Percentiles rank a stretch among this genome's conserved stretches.
These are phyloP conservation scores for Trichomonascaceae sp. DNA, from an alignment of 1,139 yeast genomes.

Conservation along the genomic window DNA sequence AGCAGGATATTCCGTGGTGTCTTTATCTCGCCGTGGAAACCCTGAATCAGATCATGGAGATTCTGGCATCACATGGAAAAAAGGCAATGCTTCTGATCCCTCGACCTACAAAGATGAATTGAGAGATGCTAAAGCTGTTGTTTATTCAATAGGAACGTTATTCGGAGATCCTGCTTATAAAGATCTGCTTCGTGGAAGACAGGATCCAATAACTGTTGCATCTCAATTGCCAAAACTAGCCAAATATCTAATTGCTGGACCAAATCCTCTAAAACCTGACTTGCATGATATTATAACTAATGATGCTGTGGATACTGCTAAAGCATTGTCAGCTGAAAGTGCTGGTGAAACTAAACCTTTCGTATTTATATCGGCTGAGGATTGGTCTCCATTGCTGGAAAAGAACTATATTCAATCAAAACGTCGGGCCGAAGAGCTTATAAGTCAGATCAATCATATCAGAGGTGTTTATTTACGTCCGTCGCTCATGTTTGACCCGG, in stretches of 20 bases:
- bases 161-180: constrained; percentile 67
- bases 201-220: not conserved
- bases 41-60: constrained; percentile 9
- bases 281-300: not conserved
- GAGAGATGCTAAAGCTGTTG: constrained; percentile 54
- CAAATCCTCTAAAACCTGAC: constrained; percentile 26
- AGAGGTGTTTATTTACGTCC: constrained; percentile 67
- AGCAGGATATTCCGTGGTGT: constrained; percentile 58
- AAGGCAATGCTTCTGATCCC: constrained; percentile 65
- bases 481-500: constrained; percentile 67
- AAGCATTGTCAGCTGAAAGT: constrained; percentile 33
- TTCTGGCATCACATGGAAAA: constrained; percentile 64
- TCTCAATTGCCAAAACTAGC: constrained; percentile 8
- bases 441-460: constrained; percentile 36
- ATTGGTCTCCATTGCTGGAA: constrained; percentile 48
- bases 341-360: constrained; percentile 28
- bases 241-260: constrained; percentile 16
- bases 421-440: constrained; percentile 64
- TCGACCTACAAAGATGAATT: constrained; percentile 46
- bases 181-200: constrained; percentile 27
- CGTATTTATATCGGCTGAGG: constrained; percentile 78
- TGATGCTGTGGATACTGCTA: constrained; percentile 35
- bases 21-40: constrained; percentile 42
- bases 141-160: constrained; percentile 76
- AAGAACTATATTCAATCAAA: constrained; percentile 59